A percentile compares a stretch with the other conserved stretches of the same genome.
Evolutionary conservation across 139 green algal species (phyloP).

Genomic region (Eudorina sp.): DNA sequence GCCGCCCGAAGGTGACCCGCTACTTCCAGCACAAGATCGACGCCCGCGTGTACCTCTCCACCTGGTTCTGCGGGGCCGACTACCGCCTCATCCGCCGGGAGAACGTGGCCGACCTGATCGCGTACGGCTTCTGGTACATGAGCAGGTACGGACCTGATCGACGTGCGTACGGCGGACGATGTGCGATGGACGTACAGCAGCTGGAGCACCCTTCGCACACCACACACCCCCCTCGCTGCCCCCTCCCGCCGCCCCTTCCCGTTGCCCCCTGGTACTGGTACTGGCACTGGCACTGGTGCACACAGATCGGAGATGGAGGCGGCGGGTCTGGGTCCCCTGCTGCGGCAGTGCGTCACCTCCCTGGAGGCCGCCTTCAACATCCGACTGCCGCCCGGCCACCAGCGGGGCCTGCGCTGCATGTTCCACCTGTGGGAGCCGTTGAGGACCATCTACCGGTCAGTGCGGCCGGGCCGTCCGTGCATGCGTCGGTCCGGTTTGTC

Average conservation of each 20-base stretch:
- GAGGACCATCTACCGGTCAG: slow-evolving; percentile 46
- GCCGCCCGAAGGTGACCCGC: slow-evolving; percentile 2
- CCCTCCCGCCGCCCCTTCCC: no score
- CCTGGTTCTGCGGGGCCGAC: slow-evolving; percentile 48
- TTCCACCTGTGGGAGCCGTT: slow-evolving; percentile 62
- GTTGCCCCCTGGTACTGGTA: no score
- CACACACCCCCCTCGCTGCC: no score
- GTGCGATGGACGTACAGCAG: no score
- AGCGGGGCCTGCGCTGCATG: slow-evolving; percentile 53
- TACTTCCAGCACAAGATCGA: slow-evolving; percentile 42
- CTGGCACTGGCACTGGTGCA: slow-evolving; percentile 44
- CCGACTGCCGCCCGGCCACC: slow-evolving; percentile 13
- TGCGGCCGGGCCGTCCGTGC: not conserved
- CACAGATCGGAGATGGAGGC: slow-evolving; percentile 47
- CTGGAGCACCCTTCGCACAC: no score
- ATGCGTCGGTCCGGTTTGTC: no score
- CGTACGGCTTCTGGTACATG: slow-evolving; percentile 54
- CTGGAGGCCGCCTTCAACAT: slow-evolving; percentile 47
- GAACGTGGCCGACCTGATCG: slow-evolving; percentile 55
- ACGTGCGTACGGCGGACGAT: no score
- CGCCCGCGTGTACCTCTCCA: slow-evolving; percentile 35
- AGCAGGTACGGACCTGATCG: slow-evolving; percentile 25
- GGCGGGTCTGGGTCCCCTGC: slow-evolving; percentile 31
- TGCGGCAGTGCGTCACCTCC: slow-evolving; percentile 40
- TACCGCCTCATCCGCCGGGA: slow-evolving; percentile 34